phyloP scores from a whole-genome alignment of 371 early-diverging fungal species.

The Batkoa obscura region DNA sequence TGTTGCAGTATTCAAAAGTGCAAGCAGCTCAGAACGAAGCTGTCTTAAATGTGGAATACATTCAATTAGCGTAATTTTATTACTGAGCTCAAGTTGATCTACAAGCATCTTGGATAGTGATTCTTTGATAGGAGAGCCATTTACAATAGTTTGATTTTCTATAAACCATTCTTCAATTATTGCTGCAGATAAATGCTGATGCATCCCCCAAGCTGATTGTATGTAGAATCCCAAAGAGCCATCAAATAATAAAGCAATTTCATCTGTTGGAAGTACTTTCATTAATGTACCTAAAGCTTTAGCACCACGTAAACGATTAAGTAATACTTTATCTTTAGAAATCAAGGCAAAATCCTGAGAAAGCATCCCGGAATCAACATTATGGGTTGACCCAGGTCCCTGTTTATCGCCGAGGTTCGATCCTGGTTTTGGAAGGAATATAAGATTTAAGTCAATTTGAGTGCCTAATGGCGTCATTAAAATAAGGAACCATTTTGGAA shows the following conservation, averaged over 20 bases:
- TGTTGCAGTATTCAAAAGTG: constrained; percentile 34
- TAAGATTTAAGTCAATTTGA: constrained; percentile 41
- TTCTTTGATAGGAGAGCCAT: constrained; percentile 11
- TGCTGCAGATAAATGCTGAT: constrained; percentile 57
- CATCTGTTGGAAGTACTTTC: constrained; percentile 38
- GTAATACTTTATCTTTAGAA: constrained; percentile 46
- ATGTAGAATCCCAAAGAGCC: constrained; percentile 12
- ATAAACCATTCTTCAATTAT: constrained; percentile 68
- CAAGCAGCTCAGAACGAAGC: constrained; percentile 56
- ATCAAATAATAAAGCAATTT: constrained; percentile 10
- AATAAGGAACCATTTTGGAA: constrained; percentile 16
- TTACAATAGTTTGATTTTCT: constrained; percentile 26
- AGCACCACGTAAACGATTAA: constrained; percentile 59
- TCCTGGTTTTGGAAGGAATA: constrained; percentile 17
- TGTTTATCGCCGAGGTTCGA: constrained; percentile 11
- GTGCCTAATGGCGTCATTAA: constrained; percentile 59
- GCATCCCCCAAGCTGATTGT: constrained; percentile 56
- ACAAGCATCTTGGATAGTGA: constrained; percentile 30
- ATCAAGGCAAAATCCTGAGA: constrained; percentile 77
- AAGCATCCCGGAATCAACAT: constrained; percentile 79
- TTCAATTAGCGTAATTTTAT: constrained; percentile 24
- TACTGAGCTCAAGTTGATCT: constrained; percentile 11
- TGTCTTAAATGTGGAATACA: constrained; percentile 40
- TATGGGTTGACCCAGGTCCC: constrained; percentile 22
- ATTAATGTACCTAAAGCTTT: constrained; percentile 61